Percentiles rank a stretch among this genome's conserved stretches.
phyloP scores from a whole-genome alignment of 2,329 filamentous ascomycete species.

The Beauveria australis region DNA sequence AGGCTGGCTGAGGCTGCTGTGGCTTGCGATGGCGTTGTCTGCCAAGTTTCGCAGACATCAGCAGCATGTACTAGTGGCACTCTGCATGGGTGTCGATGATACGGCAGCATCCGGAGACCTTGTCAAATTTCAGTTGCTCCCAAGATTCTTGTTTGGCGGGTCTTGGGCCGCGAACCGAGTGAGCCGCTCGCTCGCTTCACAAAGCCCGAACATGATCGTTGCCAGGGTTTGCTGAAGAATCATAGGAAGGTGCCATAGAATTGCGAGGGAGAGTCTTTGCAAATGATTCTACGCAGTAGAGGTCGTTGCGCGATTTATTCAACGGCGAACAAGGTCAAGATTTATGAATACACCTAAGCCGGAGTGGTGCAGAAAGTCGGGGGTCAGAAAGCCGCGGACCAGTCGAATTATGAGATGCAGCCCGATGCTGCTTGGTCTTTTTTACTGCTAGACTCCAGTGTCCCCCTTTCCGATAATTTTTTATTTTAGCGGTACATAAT shows the following conservation, averaged over 20 bases:
- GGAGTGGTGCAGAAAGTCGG: background rate
- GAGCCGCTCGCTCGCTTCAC: conserved; percentile 21
- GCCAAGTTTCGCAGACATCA: background rate
- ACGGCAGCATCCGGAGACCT: conserved; percentile 24
- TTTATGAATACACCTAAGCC: background rate
- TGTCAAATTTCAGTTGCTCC: background rate
- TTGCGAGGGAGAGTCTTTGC: background rate
- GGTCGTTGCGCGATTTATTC: background rate
- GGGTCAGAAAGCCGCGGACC: background rate
- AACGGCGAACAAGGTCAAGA: background rate
- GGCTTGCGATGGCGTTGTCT: background rate
- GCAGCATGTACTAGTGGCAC: conserved; percentile 14
- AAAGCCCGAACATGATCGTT: background rate
- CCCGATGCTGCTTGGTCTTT: background rate
- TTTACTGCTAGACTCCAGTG: background rate
- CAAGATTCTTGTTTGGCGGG: conserved; percentile 18
- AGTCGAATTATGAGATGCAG: background rate
- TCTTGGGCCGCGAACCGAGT: conserved; percentile 30
- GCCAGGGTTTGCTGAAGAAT: background rate
- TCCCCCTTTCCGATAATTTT: background rate
- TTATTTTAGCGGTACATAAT: too few relatives aligned
- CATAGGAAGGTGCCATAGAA: background rate
- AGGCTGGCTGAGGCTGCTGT: background rate
- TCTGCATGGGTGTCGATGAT: conserved; percentile 25
- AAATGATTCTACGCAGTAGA: background rate